Percentiles rank a stretch among this genome's conserved stretches.
Evolutionary conservation across 2,329 filamentous ascomycete species (phyloP).

Genomic region (Stagonosporopsis rhizophila): DNA sequence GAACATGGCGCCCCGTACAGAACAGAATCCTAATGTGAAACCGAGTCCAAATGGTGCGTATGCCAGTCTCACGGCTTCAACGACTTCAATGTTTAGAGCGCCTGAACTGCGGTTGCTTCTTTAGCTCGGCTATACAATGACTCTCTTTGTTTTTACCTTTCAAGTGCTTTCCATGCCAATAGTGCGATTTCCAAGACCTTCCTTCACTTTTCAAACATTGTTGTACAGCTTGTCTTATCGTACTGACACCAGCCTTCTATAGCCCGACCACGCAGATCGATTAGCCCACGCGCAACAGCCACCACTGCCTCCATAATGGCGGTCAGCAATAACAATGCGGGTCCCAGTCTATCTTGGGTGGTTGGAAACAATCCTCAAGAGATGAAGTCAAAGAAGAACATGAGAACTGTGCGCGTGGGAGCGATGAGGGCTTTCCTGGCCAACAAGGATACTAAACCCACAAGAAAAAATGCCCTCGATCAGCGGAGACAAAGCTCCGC

Average conservation of each 20-base stretch:
- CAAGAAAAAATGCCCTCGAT: background rate
- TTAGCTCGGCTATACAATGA: background rate
- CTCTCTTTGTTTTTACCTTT: background rate
- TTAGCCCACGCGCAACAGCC: conserved; percentile 22
- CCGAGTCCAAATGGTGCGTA: conserved; percentile 30
- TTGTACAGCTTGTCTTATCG: background rate
- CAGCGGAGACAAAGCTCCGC: conserved; percentile 21
- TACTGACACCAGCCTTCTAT: background rate
- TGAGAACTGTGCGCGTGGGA: conserved; percentile 45
- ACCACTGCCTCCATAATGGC: conserved; percentile 9
- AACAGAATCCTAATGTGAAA: conserved; percentile 16
- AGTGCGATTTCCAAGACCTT: background rate
- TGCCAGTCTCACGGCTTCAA: conserved; percentile 10
- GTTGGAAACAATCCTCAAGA: conserved; percentile 41
- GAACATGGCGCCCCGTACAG: conserved; percentile 31
- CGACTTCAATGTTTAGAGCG: background rate
- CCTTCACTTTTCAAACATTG: background rate
- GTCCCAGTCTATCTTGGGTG: conserved; percentile 39
- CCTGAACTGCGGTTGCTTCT: background rate
- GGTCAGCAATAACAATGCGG: background rate
- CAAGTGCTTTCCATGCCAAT: background rate
- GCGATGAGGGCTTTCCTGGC: conserved; percentile 46
- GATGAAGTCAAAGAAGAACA: conserved; percentile 41
- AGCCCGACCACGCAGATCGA: conserved; percentile 20
- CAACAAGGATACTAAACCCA: conserved; percentile 22